A percentile compares a stretch with the other conserved stretches of the same genome.
Evolutionary conservation across 2,329 filamentous ascomycete species (phyloP).

Genomic region (Diaporthe longicolla): DNA sequence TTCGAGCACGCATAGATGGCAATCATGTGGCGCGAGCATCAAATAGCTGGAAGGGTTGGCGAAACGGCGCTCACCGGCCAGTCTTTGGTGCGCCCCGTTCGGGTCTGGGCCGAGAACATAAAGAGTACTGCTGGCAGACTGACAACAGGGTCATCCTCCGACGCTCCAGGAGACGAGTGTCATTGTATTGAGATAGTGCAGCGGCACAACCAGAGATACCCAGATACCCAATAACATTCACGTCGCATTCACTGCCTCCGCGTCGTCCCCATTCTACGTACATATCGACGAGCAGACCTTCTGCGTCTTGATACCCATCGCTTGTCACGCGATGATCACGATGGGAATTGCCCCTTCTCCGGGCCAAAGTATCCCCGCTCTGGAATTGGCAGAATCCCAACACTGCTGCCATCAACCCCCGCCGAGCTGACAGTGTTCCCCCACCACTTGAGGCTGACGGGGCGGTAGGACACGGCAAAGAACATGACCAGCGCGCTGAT

Average conservation of each 20-base stretch:
- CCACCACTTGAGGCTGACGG: slow-evolving; percentile 55
- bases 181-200: neutral
- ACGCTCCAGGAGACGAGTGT: neutral
- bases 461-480: slow-evolving; percentile 55
- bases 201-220: slow-evolving; percentile 8
- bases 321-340: neutral
- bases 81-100: too few species aligned
- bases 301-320: neutral
- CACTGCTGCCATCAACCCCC: slow-evolving; percentile 45
- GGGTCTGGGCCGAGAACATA: too few species aligned
- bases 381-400: slow-evolving; percentile 44
- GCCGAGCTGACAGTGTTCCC: slow-evolving; percentile 56
- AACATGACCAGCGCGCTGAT: slow-evolving; percentile 56
- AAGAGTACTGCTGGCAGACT: neutral
- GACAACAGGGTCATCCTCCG: neutral
- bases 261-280: neutral
- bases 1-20: neutral
- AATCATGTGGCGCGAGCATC: too few species aligned
- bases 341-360: slow-evolving; percentile 39
- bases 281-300: neutral
- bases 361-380: slow-evolving; percentile 46
- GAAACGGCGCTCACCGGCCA: neutral
- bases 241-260: neutral
- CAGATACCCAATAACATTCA: slow-evolving; percentile 20
- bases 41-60: neutral